Evolutionary conservation across 345 rosid species (phyloP).

Genomic region (Eucalyptus tenuipes): DNA sequence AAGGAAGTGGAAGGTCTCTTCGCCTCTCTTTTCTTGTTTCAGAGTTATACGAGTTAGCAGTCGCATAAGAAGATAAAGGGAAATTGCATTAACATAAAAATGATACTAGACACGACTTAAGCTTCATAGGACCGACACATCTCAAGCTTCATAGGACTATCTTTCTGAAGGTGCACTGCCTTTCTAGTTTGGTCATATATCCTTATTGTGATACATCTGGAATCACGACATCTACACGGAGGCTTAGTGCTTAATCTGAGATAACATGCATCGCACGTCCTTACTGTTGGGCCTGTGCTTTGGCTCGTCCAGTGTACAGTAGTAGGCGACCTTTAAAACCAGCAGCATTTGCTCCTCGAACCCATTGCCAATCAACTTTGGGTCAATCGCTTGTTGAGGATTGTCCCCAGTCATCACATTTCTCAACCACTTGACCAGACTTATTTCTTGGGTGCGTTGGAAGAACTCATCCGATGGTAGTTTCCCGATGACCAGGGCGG

Average conservation of each 20-base stretch:
- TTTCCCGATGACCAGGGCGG: conserved; percentile 66
- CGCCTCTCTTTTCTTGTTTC: not conserved
- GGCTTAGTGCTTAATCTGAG: conserved; percentile 34
- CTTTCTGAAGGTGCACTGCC: not conserved
- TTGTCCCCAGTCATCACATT: conserved; percentile 49
- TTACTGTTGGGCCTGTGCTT: conserved; percentile 85
- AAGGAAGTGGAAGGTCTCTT: not conserved
- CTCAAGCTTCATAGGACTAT: not conserved
- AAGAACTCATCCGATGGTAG: conserved; percentile 84
- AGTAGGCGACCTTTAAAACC: conserved; percentile 75
- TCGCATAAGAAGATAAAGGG: not conserved
- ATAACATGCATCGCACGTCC: conserved; percentile 64
- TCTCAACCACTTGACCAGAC: conserved; percentile 74
- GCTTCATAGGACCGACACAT: not conserved
- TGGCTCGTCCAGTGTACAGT: conserved; percentile 68
- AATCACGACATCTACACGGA: not conserved
- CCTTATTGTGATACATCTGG: not conserved
- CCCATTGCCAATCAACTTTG: conserved; percentile 41
- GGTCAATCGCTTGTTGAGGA: conserved; percentile 58
- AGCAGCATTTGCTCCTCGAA: conserved; percentile 69
- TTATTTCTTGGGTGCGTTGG: conserved; percentile 60
- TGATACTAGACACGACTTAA: not conserved
- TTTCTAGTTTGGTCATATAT: not conserved
- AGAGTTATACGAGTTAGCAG: not conserved
- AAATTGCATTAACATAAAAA: not conserved